A percentile compares a stretch with the other conserved stretches of the same genome.
These are phyloP conservation scores for Paraleonurus japonicus DNA, from an alignment of 257 asterid genomes.

Conservation along the genomic window DNA sequence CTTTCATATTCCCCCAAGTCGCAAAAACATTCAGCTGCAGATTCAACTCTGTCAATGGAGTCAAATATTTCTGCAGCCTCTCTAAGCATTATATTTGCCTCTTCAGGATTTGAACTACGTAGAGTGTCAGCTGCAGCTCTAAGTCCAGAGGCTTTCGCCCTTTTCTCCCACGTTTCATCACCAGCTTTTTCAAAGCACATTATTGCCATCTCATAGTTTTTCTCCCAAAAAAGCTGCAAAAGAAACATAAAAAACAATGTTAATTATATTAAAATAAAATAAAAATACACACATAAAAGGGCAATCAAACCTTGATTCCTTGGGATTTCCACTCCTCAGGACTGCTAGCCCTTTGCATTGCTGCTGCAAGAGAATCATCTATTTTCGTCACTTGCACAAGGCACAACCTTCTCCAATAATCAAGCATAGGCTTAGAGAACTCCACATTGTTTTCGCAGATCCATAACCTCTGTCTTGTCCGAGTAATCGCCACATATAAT, in stretches of 20 bases:
- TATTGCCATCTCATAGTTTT: slow-evolving; percentile 63
- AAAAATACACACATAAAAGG: not conserved
- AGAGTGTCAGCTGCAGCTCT: slow-evolving; percentile 45
- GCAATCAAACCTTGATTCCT: slow-evolving; percentile 54
- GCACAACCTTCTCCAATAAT: slow-evolving; percentile 56
- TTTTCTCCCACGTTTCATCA: slow-evolving; percentile 51
- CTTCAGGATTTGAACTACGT: slow-evolving; percentile 40
- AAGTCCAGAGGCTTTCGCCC: slow-evolving; percentile 58
- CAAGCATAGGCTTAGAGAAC: slow-evolving; percentile 54
- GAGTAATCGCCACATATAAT: slow-evolving; percentile 63
- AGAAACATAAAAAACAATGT: not conserved
- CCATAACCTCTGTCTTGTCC: slow-evolving; percentile 76
- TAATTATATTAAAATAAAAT: not conserved
- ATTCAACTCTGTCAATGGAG: slow-evolving; percentile 43
- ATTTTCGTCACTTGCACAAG: slow-evolving; percentile 53
- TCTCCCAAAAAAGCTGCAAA: slow-evolving; percentile 63
- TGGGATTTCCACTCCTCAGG: slow-evolving; percentile 67
- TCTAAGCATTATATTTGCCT: slow-evolving; percentile 41
- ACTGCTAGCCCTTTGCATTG: slow-evolving; percentile 66
- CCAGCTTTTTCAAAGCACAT: slow-evolving; percentile 72
- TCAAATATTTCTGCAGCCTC: slow-evolving; percentile 71
- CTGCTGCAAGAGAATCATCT: slow-evolving; percentile 53
- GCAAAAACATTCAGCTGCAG: slow-evolving; percentile 65
- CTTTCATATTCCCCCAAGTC: slow-evolving; percentile 56
- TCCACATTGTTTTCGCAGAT: slow-evolving; percentile 57